Conservation (phyloP, 2,329 filamentous ascomycete species). For the Tolypocladium cylindrosporum region DNA sequence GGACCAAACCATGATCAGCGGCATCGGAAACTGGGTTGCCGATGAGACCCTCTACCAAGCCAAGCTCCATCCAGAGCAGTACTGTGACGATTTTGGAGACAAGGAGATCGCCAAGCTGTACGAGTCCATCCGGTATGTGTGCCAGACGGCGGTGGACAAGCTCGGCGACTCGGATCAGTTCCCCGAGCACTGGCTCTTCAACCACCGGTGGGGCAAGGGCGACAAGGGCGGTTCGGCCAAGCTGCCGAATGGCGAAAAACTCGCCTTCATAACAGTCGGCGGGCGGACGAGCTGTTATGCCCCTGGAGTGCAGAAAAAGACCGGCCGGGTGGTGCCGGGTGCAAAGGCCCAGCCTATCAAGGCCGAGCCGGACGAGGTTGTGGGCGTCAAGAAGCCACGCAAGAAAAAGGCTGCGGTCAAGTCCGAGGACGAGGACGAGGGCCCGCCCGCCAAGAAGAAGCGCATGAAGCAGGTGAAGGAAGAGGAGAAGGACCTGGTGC, state of each 20-base stretch:
- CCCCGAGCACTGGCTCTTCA: conserved; percentile 80
- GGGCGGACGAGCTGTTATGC: conserved; percentile 87
- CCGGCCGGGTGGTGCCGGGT: conserved; percentile 28
- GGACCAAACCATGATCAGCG: conserved; percentile 80
- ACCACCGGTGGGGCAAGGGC: conserved; percentile 82
- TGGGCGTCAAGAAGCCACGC: conserved; percentile 11
- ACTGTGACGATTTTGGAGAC: conserved; percentile 70
- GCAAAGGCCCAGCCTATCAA: conserved; percentile 33
- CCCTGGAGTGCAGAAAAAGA: conserved; percentile 78
- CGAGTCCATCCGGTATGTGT: conserved; percentile 66
- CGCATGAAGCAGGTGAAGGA: conserved; percentile 8
- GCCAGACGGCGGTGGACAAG: conserved; percentile 65
- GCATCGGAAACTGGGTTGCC: conserved; percentile 94
- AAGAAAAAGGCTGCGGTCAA: conserved; percentile 13
- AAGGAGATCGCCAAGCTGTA: conserved; percentile 64
- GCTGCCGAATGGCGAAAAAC: conserved; percentile 75
- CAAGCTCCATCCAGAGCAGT: conserved; percentile 83
- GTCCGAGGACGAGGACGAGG: conserved; percentile 13
- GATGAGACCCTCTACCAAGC: conserved; percentile 92
- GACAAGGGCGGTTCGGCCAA: conserved; percentile 58
- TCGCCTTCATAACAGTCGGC: conserved; percentile 80
- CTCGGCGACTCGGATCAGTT: conserved; percentile 78
- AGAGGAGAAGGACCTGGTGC: conserved; percentile 12
- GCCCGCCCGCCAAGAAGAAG: conserved; percentile 15
- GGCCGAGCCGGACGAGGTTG: conserved; percentile 9